These are phyloP conservation scores for Cryphonectria carpinicola DNA, from an alignment of 2,329 filamentous ascomycete genomes.

Conservation along the genomic window DNA sequence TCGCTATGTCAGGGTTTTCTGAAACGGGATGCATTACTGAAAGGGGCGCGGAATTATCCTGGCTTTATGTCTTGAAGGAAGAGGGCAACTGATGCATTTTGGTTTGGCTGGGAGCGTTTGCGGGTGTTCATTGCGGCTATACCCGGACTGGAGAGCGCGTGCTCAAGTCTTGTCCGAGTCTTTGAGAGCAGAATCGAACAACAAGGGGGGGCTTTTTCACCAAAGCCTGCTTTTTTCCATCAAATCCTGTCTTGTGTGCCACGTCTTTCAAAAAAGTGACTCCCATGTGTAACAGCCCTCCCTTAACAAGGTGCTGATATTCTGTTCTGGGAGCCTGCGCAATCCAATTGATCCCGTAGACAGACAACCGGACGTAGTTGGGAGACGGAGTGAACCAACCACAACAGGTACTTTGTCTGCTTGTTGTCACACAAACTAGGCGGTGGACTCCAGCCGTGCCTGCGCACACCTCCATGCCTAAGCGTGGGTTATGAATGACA, in stretches of 20 bases:
- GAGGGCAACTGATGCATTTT: constrained; percentile 30
- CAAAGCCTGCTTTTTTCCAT: constrained; percentile 19
- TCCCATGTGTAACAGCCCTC: not conserved
- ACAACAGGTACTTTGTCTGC: too few relatives aligned
- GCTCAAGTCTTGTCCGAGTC: constrained; percentile 6
- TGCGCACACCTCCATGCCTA: not conserved
- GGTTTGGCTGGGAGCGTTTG: constrained; percentile 30
- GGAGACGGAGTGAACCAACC: too few relatives aligned
- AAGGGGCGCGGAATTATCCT: constrained; percentile 29
- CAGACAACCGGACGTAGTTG: not conserved
- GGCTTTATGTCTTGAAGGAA: constrained; percentile 26
- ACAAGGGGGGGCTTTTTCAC: constrained; percentile 4
- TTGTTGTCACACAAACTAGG: not conserved
- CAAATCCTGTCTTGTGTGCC: not conserved
- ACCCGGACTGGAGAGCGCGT: constrained; percentile 25
- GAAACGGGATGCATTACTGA: constrained; percentile 28
- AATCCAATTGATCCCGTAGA: not conserved
- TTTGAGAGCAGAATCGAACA: constrained; percentile 21
- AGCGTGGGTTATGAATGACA: too few relatives aligned
- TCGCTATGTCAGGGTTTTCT: constrained; percentile 27
- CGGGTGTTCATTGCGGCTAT: constrained; percentile 29
- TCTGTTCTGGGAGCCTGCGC: not conserved
- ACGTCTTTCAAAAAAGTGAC: not conserved
- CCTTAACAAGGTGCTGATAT: too few relatives aligned
- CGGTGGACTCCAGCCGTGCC: not conserved